A percentile compares a stretch with the other conserved stretches of the same genome.
phyloP scores from a whole-genome alignment of 208 protist species.

The Acanthamoeba rhysodes region DNA sequence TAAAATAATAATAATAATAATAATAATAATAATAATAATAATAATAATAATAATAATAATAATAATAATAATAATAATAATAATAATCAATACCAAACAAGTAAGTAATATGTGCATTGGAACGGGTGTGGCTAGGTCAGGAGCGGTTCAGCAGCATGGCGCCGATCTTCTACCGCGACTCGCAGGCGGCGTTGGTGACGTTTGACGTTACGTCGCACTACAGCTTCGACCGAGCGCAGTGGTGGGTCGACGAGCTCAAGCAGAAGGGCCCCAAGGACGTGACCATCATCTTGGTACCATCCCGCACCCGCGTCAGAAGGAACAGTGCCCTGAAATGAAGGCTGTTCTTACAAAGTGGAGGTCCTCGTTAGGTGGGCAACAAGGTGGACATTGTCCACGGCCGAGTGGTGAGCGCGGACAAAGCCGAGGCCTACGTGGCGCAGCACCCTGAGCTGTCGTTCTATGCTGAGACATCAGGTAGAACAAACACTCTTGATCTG shows the following conservation, averaged over 20 bases:
- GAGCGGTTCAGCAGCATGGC: constrained; percentile 5
- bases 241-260: constrained; percentile 25
- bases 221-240: constrained; percentile 25
- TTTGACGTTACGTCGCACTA: constrained; percentile 19
- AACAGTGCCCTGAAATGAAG: neutral
- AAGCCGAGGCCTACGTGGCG: neutral
- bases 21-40: neutral
- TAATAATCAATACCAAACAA: no score
- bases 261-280: neutral
- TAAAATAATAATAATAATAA: neutral
- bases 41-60: neutral
- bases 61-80: no score
- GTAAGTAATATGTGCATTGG: no score
- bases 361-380: neutral
- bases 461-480: constrained; percentile 25
- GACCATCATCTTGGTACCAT: neutral
- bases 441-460: constrained; percentile 11
- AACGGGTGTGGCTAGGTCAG: neutral
- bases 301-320: no score
- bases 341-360: neutral
- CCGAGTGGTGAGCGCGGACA: neutral
- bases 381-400: constrained; percentile 14
- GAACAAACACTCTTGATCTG: neutral
- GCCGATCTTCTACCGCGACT: neutral
- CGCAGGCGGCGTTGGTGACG: neutral